Evolutionary conservation across 2,329 filamentous ascomycete species (phyloP), one percentile per base, ranked within the genome.

Genomic region (Zymoseptoria passerinii): DNA sequence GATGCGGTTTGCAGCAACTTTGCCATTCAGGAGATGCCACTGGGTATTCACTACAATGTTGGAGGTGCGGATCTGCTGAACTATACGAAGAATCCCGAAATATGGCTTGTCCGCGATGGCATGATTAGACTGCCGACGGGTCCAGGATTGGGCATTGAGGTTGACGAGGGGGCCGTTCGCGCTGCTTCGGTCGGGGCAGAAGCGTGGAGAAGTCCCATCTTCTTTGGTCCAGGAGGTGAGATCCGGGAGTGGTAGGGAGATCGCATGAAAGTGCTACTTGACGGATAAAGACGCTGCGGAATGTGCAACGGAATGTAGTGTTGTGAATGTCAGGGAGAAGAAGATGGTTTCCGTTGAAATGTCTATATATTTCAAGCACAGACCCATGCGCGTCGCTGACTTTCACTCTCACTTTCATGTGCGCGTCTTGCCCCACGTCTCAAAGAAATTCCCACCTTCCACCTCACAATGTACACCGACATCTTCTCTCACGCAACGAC

Each of bases 21-120:
- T 68, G 82, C 80, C 0, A 90, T 91, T 29, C 84, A 89, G 67
- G 88, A 91, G 71, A 90, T 90, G 88, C 86, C 84, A 55, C 68
- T 90, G 28, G 88, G 88, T 0, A 91, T 92, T 65, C 89, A 92
- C 70, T 92, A 91, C 68, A 92, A 92, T 65, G 72, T 73, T 3
- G 84, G 82, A 1, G 78, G 82, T 1, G 78, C 84, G 64, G 86
- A 89, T 68, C 74, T 89, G 16, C 64, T 67, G 18, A 71, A 63
- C 8, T 72, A 72, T 55, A 10, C 70, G 18, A 67, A 65, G 40
- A 64, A 72, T 60, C 66, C 60, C 20, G 59, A 55, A 5, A 66
- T 70, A 1, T 72, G 70, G 52, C 59, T 57, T 23, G 66, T 71
- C 48, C 58, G 65, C 48, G 67, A 70, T 18, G 69, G 70, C 1